Evolutionary conservation across 305 asterid species (phyloP).

Genomic region (Fraxinus albicans): DNA sequence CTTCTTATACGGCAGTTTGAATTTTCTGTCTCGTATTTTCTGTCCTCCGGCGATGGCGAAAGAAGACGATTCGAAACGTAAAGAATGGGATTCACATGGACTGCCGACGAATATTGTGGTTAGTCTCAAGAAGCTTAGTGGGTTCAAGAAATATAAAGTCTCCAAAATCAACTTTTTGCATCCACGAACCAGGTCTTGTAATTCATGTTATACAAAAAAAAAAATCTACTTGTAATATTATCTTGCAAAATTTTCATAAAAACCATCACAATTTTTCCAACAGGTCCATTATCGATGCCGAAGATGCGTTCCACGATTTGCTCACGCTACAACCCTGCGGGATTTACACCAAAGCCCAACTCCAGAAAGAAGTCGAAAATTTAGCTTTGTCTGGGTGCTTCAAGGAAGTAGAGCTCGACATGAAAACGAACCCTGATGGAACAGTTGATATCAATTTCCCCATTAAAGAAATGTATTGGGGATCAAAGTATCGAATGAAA

Average conservation of each 20-base stretch:
- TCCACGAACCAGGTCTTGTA: neutral
- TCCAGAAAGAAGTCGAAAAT: slow-evolving; percentile 78
- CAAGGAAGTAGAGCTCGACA: slow-evolving; percentile 79
- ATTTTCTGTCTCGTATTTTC: slow-evolving; percentile 54
- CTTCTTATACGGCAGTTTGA: neutral
- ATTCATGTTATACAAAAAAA: neutral
- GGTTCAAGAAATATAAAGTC: slow-evolving; percentile 79
- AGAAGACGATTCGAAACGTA: slow-evolving; percentile 59
- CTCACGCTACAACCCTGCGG: slow-evolving; percentile 85
- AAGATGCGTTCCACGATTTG: slow-evolving; percentile 87
- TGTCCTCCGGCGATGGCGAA: slow-evolving; percentile 62
- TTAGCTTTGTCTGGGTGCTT: slow-evolving; percentile 85
- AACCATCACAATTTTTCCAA: neutral
- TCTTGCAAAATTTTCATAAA: neutral
- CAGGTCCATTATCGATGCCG: slow-evolving; percentile 54
- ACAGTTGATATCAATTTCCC: slow-evolving; percentile 63
- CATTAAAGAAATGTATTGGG: slow-evolving; percentile 75
- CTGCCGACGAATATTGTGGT: slow-evolving; percentile 76
- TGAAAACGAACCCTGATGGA: slow-evolving; percentile 78
- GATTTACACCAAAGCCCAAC: slow-evolving; percentile 79
- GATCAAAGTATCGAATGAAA: slow-evolving; percentile 53
- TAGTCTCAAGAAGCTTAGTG: slow-evolving; percentile 74
- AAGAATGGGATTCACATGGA: slow-evolving; percentile 89
- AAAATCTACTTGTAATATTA: no score
- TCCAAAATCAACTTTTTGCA: slow-evolving; percentile 26